Evolutionary conservation across 2,329 filamentous ascomycete genomes (phyloP), one percentile per base, ranked within the genome.

Genomic region (Aspergillus awamori): DNA sequence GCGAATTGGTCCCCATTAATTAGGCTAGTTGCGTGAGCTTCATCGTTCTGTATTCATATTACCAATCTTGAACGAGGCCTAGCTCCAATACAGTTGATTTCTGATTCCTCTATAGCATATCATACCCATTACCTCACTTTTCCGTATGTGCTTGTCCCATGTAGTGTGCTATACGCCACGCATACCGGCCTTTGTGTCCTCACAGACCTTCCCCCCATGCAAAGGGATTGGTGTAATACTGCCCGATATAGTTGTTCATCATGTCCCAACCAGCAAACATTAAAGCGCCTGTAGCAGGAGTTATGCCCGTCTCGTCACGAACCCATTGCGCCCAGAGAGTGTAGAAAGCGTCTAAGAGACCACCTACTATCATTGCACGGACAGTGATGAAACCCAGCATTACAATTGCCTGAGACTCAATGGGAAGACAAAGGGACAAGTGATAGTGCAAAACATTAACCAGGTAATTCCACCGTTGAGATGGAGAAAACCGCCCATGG

Each of bases 31-130:
- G 28, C 4, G 11, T 30, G 28, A 30, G 28, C 3, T 30, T 2
- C 3, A 10, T 2, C 4, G 11, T 30, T 30, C 28, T 30, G 4
- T 11, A 4, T 30, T 0, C 20, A 20, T 30, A 30, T 3, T 11
- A 11, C 10, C 28, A 11, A 30, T 11, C 1, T 30, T 4, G 8
- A 30, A 4, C 5, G 28, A 2, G 28, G 10, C 28, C 28, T 30
- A 30, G 1, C 10, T 4, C 1, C 10, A 30, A 4, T 0, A 11
- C 1, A 10, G 0, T 30, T 11, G 10, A 11, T 0, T 30, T 10
- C 10, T 3, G 28, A 30, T 10, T 0, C 10, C 4, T 30, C 3
- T 4, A 30, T 10, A 30, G 28, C 28, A 2, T 2, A 28, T n/a
- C n/a, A n/a, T n/a, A n/a, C n/a, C n/a, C n/a, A n/a, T n/a, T n/a